A percentile compares a stretch with the other conserved stretches of the same genome.
Conservation (phyloP, 805 yeast genomes). For the Diddensiella caesifluorescens region DNA sequence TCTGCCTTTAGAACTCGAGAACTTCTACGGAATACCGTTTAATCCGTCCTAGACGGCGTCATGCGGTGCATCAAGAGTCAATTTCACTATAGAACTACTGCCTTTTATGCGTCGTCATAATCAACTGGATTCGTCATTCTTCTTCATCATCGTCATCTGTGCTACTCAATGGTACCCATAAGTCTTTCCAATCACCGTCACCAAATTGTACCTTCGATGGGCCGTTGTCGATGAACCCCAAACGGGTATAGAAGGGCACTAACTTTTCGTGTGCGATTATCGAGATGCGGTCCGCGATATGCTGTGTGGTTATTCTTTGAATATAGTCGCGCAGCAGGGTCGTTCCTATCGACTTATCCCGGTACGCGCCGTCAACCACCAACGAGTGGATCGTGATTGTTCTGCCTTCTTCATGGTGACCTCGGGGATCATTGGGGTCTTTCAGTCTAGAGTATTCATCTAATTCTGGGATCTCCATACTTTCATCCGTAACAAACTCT, state of each 20-base stretch:
- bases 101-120: background rate
- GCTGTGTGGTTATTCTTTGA: conserved; percentile 83
- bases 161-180: conserved; percentile 18
- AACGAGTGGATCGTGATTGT: conserved; percentile 78
- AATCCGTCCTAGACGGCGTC: conserved; percentile 21
- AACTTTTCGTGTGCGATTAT: conserved; percentile 67
- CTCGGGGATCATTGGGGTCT: conserved; percentile 33
- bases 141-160: conserved; percentile 17
- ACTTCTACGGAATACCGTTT: conserved; percentile 25
- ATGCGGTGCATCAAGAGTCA: too few species aligned
- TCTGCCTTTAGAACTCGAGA: conserved; percentile 16
- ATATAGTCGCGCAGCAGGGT: conserved; percentile 80
- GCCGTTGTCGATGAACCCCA: conserved; percentile 70
- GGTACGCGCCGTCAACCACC: conserved; percentile 70
- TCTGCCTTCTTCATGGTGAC: conserved; percentile 72
- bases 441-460: conserved; percentile 23
- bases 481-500: conserved; percentile 46
- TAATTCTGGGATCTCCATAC: conserved; percentile 56
- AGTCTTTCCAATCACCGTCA: conserved; percentile 24
- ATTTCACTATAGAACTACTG: too few species aligned
- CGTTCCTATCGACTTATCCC: conserved; percentile 78
- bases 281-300: conserved; percentile 71
- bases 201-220: conserved; percentile 20
- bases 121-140: background rate
- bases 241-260: conserved; percentile 69